Conservation (phyloP, 2,329 filamentous ascomycete genomes). For the Exophiala spinifera region DNA sequence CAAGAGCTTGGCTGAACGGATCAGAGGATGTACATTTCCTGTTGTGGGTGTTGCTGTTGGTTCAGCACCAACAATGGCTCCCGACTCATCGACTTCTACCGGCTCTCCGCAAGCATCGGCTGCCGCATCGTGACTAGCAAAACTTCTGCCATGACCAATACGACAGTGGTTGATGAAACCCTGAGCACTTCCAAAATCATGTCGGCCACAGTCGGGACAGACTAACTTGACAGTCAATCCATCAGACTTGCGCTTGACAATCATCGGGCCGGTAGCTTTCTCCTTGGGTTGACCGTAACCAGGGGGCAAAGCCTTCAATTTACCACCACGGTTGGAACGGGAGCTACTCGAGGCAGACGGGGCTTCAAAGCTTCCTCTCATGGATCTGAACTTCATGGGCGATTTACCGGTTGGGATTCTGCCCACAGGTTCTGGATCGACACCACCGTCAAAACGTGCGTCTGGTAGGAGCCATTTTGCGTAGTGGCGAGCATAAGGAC, state of each 20-base stretch:
- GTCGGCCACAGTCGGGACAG: conserved; percentile 81
- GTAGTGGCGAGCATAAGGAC: conserved; percentile 91
- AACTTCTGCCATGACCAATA: conserved; percentile 88
- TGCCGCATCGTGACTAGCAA: conserved; percentile 93
- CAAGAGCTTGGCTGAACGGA: conserved; percentile 53
- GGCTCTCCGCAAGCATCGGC: conserved; percentile 82
- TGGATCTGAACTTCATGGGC: conserved; percentile 68
- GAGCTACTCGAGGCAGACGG: conserved; percentile 52
- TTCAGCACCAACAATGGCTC: conserved; percentile 43
- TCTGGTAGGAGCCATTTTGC: conserved; percentile 93
- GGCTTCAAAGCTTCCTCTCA: conserved; percentile 69
- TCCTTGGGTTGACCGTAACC: conserved; percentile 73
- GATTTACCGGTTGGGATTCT: conserved; percentile 37
- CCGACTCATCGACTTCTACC: conserved; percentile 66
- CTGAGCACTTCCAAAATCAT: conserved; percentile 93
- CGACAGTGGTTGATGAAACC: conserved; percentile 99
- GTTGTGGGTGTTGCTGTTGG: conserved; percentile 31
- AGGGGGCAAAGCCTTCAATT: conserved; percentile 65
- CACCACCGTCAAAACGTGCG: conserved; percentile 71
- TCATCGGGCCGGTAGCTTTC: conserved; percentile 70
- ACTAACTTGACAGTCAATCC: conserved; percentile 84
- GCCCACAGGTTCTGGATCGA: conserved; percentile 33
- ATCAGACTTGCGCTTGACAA: conserved; percentile 78
- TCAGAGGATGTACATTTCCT: conserved; percentile 62
- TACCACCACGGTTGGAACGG: conserved; percentile 56